phyloP scores from a whole-genome alignment of 2,329 filamentous ascomycete species.

The Ascocoryne sarcoides region DNA sequence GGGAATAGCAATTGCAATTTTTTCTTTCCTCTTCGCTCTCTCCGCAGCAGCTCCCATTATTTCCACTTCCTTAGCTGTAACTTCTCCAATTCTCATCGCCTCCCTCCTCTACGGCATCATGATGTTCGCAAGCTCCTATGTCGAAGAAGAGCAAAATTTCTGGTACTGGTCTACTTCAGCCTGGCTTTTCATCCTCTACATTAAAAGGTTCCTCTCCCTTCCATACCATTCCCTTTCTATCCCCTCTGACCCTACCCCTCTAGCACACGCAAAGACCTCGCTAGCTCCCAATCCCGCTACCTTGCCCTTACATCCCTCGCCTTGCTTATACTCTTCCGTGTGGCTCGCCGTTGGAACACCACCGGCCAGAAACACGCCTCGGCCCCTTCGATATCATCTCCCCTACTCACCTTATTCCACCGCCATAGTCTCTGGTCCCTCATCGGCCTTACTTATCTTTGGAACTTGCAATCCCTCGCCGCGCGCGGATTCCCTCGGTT shows the following conservation, averaged over 20 bases:
- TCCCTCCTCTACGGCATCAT: constrained; percentile 64
- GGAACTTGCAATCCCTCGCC: constrained; percentile 29
- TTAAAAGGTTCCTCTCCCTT: constrained; percentile 32
- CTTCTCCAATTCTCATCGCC: constrained; percentile 40
- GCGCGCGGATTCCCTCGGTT: constrained; percentile 21
- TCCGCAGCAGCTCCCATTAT: constrained; percentile 35
- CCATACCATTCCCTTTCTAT: too few species aligned
- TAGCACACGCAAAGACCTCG: constrained; percentile 21
- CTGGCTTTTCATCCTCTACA: constrained; percentile 52
- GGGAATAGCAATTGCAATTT: constrained; percentile 34
- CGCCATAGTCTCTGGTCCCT: constrained; percentile 66
- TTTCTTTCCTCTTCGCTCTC: constrained; percentile 29
- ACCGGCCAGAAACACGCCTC: constrained; percentile 94
- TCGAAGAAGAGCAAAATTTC: constrained; percentile 97
- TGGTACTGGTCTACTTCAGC: constrained; percentile 86
- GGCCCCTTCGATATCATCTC: constrained; percentile 79
- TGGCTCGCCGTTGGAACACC: constrained; percentile 83
- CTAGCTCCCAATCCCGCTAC: constrained; percentile 7
- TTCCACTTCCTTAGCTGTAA: constrained; percentile 23
- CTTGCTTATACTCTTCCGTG: constrained; percentile 53
- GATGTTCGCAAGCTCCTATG: constrained; percentile 98
- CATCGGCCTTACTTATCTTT: constrained; percentile 59
- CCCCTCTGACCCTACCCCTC: constrained; percentile 13
- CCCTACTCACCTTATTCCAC: constrained; percentile 62
- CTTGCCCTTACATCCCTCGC: constrained; percentile 28